Evolutionary conservation across 805 yeast genomes (phyloP).

Genomic region (Candida parachauliodes): DNA sequence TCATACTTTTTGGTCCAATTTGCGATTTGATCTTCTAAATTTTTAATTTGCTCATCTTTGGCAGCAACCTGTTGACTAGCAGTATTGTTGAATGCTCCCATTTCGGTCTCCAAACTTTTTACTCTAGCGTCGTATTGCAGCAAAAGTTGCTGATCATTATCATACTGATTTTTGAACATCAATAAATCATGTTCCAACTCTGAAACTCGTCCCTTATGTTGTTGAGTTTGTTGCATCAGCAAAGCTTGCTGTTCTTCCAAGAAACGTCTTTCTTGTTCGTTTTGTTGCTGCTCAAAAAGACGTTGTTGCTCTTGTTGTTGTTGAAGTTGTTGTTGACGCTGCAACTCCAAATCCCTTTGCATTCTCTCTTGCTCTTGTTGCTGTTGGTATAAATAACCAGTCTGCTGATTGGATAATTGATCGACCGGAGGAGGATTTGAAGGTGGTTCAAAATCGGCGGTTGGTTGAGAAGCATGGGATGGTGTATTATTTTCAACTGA

Average conservation of each 20-base stretch:
- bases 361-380: constrained; percentile 57
- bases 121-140: constrained; percentile 87
- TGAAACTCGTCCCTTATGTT: constrained; percentile 73
- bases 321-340: constrained; percentile 63
- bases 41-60: constrained; percentile 66
- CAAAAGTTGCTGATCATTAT: constrained; percentile 76
- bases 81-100: constrained; percentile 54
- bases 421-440: constrained; percentile 37
- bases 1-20: constrained; percentile 88
- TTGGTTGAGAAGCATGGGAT: constrained; percentile 45
- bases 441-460: constrained; percentile 17
- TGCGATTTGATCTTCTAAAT: constrained; percentile 68
- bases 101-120: constrained; percentile 72
- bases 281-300: constrained; percentile 71
- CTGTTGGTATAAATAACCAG: constrained; percentile 52
- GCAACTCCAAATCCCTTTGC: constrained; percentile 61
- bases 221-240: constrained; percentile 66
- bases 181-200: constrained; percentile 80
- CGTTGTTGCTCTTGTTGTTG: constrained; percentile 68
- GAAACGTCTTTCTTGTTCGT: constrained; percentile 64
- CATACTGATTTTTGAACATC: constrained; percentile 74
- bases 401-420: constrained; percentile 46
- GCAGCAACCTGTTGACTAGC: constrained; percentile 71
- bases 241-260: constrained; percentile 63
- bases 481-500: constrained; percentile 21